Conservation (phyloP, 352 stramenopile genomes). For the Globisporangium spiculum region DNA sequence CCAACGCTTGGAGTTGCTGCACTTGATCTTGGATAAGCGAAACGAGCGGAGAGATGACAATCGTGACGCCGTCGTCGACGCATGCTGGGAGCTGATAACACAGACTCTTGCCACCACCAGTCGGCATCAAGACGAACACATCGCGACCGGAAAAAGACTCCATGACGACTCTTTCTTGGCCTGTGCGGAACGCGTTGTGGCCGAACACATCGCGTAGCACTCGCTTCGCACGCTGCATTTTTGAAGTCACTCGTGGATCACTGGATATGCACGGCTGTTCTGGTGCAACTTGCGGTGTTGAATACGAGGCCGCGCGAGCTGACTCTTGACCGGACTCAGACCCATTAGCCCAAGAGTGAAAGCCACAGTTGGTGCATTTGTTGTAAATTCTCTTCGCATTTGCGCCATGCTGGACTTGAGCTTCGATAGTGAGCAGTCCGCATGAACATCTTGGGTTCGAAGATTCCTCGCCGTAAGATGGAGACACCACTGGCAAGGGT, state of each 20-base stretch:
- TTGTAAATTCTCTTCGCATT: conserved; percentile 73
- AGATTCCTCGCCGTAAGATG: conserved; percentile 13
- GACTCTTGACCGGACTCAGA: conserved; percentile 16
- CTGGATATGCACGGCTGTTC: conserved; percentile 38
- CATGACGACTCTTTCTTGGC: conserved; percentile 95
- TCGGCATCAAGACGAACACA: conserved; percentile 99
- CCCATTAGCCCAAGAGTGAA: conserved; percentile 69
- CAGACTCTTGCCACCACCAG: conserved; percentile 97
- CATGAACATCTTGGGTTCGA: conserved; percentile 50
- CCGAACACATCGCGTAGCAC: conserved; percentile 92
- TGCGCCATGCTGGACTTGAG: conserved; percentile 58
- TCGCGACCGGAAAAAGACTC: conserved; percentile 91
- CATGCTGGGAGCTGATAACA: conserved; percentile 96
- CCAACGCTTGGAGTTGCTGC: conserved; percentile 90
- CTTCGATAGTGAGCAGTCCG: conserved; percentile 52
- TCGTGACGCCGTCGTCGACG: conserved; percentile 89
- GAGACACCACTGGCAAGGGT: conserved; percentile 1
- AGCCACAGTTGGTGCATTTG: conserved; percentile 69
- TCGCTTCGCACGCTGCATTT: conserved; percentile 67
- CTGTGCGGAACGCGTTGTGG: conserved; percentile 93
- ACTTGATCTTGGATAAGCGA: conserved; percentile 99
- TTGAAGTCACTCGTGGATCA: conserved; percentile 51
- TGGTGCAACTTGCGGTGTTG: conserved; percentile 14
- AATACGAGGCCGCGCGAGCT: conserved; percentile 11
- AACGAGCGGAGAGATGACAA: conserved; percentile 98